These are phyloP conservation scores for Ophiostoma novo-ulmi DNA, from an alignment of 2,329 filamentous ascomycete genomes.

Conservation along the genomic window DNA sequence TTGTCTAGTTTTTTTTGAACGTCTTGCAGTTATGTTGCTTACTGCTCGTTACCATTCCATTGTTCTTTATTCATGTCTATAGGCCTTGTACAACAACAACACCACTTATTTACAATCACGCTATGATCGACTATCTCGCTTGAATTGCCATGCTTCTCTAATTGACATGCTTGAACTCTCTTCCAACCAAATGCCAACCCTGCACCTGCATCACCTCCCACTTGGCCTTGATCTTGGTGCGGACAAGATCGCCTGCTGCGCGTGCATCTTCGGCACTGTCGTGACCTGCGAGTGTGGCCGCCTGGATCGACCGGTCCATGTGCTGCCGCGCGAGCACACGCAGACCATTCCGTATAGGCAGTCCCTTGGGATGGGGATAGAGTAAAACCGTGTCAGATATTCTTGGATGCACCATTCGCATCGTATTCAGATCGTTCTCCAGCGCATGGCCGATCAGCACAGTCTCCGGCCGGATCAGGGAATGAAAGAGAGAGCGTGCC, in stretches of 20 bases:
- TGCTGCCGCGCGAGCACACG: slow-evolving; percentile 65
- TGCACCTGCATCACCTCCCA: slow-evolving; percentile 62
- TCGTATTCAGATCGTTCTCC: slow-evolving; percentile 87
- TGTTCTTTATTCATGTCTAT: slow-evolving; percentile 9
- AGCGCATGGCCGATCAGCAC: slow-evolving; percentile 88
- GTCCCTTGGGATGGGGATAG: slow-evolving; percentile 69
- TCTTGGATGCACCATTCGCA: slow-evolving; percentile 29
- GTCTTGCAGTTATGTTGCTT: not conserved
- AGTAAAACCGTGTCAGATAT: slow-evolving; percentile 40
- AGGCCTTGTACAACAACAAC: slow-evolving; percentile 21
- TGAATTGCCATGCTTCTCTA: not conserved
- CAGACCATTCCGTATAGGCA: slow-evolving; percentile 75
- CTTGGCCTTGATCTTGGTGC: slow-evolving; percentile 61
- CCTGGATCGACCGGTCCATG: slow-evolving; percentile 71
- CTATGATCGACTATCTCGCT: not conserved
- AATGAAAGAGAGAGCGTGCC: slow-evolving; percentile 73
- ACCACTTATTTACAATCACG: slow-evolving; percentile 13
- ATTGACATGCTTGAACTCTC: not conserved
- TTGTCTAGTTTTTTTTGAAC: not conserved
- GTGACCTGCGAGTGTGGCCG: slow-evolving; percentile 56
- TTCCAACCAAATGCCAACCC: slow-evolving; percentile 58
- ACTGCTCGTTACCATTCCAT: slow-evolving; percentile 2
- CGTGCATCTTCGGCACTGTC: slow-evolving; percentile 89
- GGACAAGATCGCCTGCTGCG: slow-evolving; percentile 80
- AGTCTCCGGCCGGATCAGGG: slow-evolving; percentile 67